Percentiles rank a stretch among this genome's conserved stretches.
These are phyloP conservation scores for Thecamonas trahens DNA, from an alignment of 78 protist species.

Conservation along the genomic window DNA sequence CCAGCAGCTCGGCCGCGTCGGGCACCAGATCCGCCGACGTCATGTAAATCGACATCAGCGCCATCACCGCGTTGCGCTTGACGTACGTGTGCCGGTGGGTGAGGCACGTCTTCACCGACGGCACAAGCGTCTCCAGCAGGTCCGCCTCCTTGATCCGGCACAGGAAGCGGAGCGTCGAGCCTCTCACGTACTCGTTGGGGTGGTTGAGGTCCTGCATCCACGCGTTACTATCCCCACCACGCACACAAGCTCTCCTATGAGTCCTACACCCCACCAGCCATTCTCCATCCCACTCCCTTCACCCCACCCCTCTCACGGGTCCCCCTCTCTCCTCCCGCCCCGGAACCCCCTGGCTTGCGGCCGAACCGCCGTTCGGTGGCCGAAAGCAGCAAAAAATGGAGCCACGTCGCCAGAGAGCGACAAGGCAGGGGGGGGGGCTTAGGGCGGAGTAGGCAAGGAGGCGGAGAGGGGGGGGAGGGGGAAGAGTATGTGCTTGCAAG, in stretches of 20 bases:
- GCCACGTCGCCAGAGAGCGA: too few relatives aligned
- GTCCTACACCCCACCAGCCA: too few relatives aligned
- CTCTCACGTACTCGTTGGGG: conserved; percentile 93
- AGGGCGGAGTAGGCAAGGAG: too few relatives aligned
- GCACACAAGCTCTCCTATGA: background rate
- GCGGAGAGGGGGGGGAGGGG: too few relatives aligned
- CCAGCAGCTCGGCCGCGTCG: conserved; percentile 88
- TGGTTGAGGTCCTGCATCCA: conserved; percentile 70
- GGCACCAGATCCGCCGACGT: conserved; percentile 68
- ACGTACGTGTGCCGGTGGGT: conserved; percentile 74
- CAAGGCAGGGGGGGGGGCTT: too few relatives aligned
- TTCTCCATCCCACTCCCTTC: too few relatives aligned
- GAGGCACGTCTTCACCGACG: conserved; percentile 68
- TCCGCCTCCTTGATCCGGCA: conserved; percentile 85
- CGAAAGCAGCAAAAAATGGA: too few relatives aligned
- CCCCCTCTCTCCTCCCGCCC: too few relatives aligned
- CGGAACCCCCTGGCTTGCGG: too few relatives aligned
- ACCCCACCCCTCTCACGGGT: too few relatives aligned
- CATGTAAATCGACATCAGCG: conserved; percentile 63
- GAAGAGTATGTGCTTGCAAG: too few relatives aligned
- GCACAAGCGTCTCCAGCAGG: conserved; percentile 82
- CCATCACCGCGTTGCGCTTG: conserved; percentile 89
- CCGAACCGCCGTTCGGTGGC: too few relatives aligned
- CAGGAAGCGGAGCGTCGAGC: conserved; percentile 87
- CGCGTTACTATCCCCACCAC: conserved; percentile 32